Evolutionary conservation across 2,329 filamentous ascomycete species (phyloP).

Genomic region (Penicillium freii): DNA sequence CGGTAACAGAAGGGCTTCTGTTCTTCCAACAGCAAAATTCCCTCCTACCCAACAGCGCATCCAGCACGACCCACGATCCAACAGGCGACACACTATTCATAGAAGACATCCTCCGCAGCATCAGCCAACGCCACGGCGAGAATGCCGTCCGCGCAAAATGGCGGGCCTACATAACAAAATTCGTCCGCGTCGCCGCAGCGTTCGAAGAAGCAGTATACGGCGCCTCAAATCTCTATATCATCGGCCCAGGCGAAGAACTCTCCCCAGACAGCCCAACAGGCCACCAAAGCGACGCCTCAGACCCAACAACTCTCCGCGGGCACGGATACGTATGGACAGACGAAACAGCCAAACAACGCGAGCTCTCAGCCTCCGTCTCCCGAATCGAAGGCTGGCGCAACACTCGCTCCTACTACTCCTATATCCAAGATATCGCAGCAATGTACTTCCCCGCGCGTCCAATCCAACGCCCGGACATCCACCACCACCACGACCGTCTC

Average conservation of each 20-base stretch:
- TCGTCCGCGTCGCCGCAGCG: slow-evolving; percentile 85
- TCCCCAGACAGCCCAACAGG: slow-evolving; percentile 53
- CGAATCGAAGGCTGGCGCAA: slow-evolving; percentile 96
- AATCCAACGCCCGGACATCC: slow-evolving; percentile 62
- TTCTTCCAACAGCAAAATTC: slow-evolving; percentile 77
- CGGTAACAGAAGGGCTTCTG: slow-evolving; percentile 76
- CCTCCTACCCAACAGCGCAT: slow-evolving; percentile 26
- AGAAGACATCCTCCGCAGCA: slow-evolving; percentile 77
- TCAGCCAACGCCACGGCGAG: slow-evolving; percentile 82
- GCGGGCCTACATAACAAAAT: slow-evolving; percentile 91
- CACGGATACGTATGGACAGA: slow-evolving; percentile 96
- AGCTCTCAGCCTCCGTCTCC: slow-evolving; percentile 86
- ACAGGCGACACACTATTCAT: slow-evolving; percentile 90
- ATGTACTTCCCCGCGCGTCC: slow-evolving; percentile 40
- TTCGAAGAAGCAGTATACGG: slow-evolving; percentile 97
- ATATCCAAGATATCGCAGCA: slow-evolving; percentile 67
- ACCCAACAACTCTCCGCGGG: slow-evolving; percentile 62
- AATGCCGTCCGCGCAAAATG: slow-evolving; percentile 88
- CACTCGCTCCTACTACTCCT: slow-evolving; percentile 92
- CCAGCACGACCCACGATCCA: slow-evolving; percentile 55
- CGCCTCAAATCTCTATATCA: slow-evolving; percentile 76
- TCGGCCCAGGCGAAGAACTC: slow-evolving; percentile 68
- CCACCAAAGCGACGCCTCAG: slow-evolving; percentile 33
- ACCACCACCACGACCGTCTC: slow-evolving; percentile 89
- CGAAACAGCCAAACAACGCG: slow-evolving; percentile 73